Base-by-base conservation (phyloP, 2,329 filamentous ascomycete genomes). In the Pleoardoris graminearum region DNA sequence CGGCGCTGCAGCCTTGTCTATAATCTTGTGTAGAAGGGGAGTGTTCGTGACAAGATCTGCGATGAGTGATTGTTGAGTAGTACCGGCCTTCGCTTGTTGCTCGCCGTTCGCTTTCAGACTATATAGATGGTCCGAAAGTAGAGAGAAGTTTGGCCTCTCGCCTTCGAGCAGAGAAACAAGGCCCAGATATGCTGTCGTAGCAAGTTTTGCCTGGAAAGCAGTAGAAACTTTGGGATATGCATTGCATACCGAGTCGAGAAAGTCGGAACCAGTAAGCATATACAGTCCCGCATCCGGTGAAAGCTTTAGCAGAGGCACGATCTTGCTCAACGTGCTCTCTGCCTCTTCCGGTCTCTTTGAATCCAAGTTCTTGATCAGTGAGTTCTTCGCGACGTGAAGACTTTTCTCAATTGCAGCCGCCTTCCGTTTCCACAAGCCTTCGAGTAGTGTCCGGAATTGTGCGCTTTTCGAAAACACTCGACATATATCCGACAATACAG, bases 211-310 rank as follows among this genome's bases (percentile, higher is more conserved):
- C 53, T 86, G 83, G 37, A 91, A 80, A 16, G 67, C 60, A 19
- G 82, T 81, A 51, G 86, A 83, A 71, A 84, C 85, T 51, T 86
- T 80, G 43, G 77, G 80, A 71, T 87, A 92, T 55, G 85, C 85
- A 44, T 77, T 76, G 32, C 84, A 78, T 11, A 96, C 79, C 0
- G 88, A 85, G 69, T 97, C 93, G 17, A 96, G 74, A 62, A 94
- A 93, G 73, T 97, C 93, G 45, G 89, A 91, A 1, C 93, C 93
- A 0, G 88, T 88, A 61, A 96, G 82, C 63, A 96, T 86, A 60
- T 89, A 79, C 6, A 76, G 72, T 25, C 80, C 82, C 38, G 75
- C 75, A 21, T 79, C 76, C 0, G 84, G 77, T 4, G 86, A 90
- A 6, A 77, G 78, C 60, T 84, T 80, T 4, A 91, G 74, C 3